These are phyloP conservation scores for Debaryomyces maramus DNA, from an alignment of 805 yeast species.

Conservation along the genomic window DNA sequence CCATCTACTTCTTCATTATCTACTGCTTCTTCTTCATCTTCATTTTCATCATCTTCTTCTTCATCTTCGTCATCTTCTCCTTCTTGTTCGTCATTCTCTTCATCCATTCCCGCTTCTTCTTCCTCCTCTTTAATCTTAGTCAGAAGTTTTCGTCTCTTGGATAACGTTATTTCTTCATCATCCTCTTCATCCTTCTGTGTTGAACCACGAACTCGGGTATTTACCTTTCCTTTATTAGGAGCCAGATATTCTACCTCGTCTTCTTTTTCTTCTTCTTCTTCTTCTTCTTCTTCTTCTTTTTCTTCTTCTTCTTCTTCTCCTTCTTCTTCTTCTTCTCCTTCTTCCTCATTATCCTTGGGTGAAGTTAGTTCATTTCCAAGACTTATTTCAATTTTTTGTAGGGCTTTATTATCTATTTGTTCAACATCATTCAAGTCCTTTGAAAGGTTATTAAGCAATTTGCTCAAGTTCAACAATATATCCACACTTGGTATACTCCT, in stretches of 20 bases:
- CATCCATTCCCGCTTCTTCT: conserved; percentile 14
- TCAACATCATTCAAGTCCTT: conserved; percentile 38
- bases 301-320: conserved; percentile 4
- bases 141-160: conserved; percentile 9
- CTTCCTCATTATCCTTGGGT: conserved; percentile 7
- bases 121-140: conserved; percentile 7
- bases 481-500: conserved; percentile 43
- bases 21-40: conserved; percentile 1
- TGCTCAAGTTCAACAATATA: conserved; percentile 45
- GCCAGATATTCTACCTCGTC: conserved; percentile 8
- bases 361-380: not conserved
- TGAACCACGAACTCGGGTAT: too few relatives aligned
- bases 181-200: conserved; percentile 10
- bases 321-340: conserved; percentile 6
- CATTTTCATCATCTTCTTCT: conserved; percentile 9
- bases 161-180: conserved; percentile 9
- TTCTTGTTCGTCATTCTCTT: conserved; percentile 3
- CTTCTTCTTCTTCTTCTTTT: conserved; percentile 8
- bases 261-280: conserved; percentile 8
- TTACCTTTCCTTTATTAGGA: too few relatives aligned
- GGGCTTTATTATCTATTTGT: conserved; percentile 27
- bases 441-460: conserved; percentile 40
- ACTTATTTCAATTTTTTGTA: conserved; percentile 16
- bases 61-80: conserved; percentile 5
- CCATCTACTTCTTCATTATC: conserved; percentile 4